Conservation (phyloP, 225 moss, liverwort and hornwort species). For the Polytrichum formosum region DNA sequence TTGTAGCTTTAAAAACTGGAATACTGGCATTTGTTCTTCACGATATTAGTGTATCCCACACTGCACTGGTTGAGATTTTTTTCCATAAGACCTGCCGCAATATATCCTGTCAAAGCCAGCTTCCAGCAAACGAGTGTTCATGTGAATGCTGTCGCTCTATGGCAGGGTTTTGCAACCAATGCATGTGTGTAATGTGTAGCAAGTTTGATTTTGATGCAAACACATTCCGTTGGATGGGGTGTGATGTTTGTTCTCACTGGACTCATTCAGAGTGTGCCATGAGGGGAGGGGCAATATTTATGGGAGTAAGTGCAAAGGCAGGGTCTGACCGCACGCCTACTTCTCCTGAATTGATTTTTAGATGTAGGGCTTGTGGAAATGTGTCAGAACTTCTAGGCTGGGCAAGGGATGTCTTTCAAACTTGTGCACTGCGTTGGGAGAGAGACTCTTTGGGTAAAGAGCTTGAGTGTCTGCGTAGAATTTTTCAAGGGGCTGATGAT, state of each 20-base stretch:
- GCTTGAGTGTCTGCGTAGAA: constrained; percentile 55
- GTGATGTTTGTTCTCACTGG: constrained; percentile 73
- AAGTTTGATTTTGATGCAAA: constrained; percentile 76
- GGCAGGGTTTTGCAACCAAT: constrained; percentile 69
- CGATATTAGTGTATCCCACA: constrained; percentile 54
- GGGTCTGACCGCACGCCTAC: constrained; percentile 34
- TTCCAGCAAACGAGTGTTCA: constrained; percentile 59
- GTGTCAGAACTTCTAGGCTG: constrained; percentile 69
- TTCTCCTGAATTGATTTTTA: constrained; percentile 50
- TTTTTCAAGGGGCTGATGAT: constrained; percentile 56
- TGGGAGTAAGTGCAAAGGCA: constrained; percentile 49
- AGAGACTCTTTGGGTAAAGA: constrained; percentile 55
- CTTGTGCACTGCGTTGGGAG: constrained; percentile 62
- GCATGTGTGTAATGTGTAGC: constrained; percentile 73
- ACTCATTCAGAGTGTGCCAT: constrained; percentile 73
- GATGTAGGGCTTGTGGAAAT: constrained; percentile 65
- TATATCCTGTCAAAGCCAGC: constrained; percentile 69
- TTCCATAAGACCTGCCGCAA: constrained; percentile 69
- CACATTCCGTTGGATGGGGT: constrained; percentile 68
- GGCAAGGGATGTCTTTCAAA: constrained; percentile 71
- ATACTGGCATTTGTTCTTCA: constrained; percentile 67
- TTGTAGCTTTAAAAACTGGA: constrained; percentile 69
- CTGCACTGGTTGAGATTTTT: constrained; percentile 61
- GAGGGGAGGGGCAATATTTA: constrained; percentile 56
- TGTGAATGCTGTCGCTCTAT: constrained; percentile 61